Percentiles rank a stretch among this genome's conserved stretches.
These are phyloP conservation scores for Chionographis japonica DNA, from an alignment of 106 monocot species.

Conservation along the genomic window DNA sequence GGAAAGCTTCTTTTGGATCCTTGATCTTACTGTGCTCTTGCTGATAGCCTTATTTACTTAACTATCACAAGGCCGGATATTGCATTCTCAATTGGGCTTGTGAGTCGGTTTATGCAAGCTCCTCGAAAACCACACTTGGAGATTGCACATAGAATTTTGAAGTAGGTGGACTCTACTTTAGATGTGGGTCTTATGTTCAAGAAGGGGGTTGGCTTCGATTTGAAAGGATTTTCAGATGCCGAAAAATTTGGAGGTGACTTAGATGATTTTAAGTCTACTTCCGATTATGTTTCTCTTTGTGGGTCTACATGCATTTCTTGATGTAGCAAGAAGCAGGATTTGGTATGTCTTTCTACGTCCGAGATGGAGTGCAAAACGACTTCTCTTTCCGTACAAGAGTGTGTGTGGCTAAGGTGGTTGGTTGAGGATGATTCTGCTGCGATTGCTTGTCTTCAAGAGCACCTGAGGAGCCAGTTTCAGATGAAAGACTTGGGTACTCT, in stretches of 20 bases:
- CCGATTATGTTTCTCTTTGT: not conserved
- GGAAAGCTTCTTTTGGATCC: no score
- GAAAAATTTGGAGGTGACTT: not conserved
- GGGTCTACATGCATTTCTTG: no score
- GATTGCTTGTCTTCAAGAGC: no score
- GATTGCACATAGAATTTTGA: conserved; percentile 4
- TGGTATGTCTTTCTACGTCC: conserved; percentile 4
- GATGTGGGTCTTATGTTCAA: conserved; percentile 3
- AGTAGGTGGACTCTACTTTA: conserved; percentile 13
- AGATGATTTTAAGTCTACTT: conserved; percentile 9
- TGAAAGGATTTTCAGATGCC: not conserved
- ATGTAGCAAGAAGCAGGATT: conserved; percentile 4
- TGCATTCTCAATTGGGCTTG: not conserved
- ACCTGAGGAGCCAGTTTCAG: no score
- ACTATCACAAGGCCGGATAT: conserved; percentile 5
- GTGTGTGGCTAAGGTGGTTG: not conserved
- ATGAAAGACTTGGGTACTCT: no score
- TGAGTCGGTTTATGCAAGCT: not conserved
- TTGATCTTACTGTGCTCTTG: no score
- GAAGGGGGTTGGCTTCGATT: not conserved
- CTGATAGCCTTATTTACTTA: not conserved
- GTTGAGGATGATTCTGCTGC: conserved; percentile 10
- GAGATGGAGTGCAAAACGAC: not conserved
- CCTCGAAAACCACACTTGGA: conserved; percentile 8
- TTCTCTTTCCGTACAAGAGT: no score